Evolutionary conservation across 495 filamentous ascomycete genomes (phyloP), one percentile per base, ranked within the genome.

Genomic region (Aspergillus diversus): DNA sequence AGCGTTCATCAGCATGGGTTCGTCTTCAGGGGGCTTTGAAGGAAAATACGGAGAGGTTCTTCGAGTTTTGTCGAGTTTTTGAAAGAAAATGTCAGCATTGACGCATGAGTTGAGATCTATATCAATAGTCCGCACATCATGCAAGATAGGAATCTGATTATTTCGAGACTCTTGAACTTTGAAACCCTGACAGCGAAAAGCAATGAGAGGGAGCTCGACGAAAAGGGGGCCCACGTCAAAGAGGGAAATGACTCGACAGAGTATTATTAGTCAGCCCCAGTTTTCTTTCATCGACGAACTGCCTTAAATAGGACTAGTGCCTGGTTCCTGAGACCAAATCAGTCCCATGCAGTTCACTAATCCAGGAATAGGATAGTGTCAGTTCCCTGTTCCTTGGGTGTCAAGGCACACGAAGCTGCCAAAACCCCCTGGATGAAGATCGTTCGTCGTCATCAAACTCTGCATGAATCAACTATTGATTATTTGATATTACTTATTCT

Each of bases 221-320:
- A 16, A 61, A 66, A 66, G 52, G 64, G 64, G 64, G 59, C 35
- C n/a, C n/a, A n/a, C n/a, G n/a, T n/a, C n/a, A n/a, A n/a, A n/a
- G n/a, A n/a, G n/a, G n/a, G n/a, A 49, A 50, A 27, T 13, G 27
- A 8, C 35, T 17, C 8, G 16, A 33, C 39, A 16, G 21, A 50
- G 15, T 16, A 31, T 13, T 21, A 6, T 21, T 37, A 39, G 47
- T 53, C 49, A 55, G 33, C 53, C 53, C 5, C 7, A 27, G 2
- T 2, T 27, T 27, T 27, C 15, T 33, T 7, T n/a, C 33, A 21
- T n/a, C 13, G 21, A 61, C 27, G 63, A 57, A 56, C 52, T 5
- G 53, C 46, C 63, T 21, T 8, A 49, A 55, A 35, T 7, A 9
- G 47, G 66, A 42, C 47, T 68, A 65, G 66, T 13, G 58, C 33